Evolutionary conservation across 139 green algal species (phyloP).

Genomic region (Volvox africanus): DNA sequence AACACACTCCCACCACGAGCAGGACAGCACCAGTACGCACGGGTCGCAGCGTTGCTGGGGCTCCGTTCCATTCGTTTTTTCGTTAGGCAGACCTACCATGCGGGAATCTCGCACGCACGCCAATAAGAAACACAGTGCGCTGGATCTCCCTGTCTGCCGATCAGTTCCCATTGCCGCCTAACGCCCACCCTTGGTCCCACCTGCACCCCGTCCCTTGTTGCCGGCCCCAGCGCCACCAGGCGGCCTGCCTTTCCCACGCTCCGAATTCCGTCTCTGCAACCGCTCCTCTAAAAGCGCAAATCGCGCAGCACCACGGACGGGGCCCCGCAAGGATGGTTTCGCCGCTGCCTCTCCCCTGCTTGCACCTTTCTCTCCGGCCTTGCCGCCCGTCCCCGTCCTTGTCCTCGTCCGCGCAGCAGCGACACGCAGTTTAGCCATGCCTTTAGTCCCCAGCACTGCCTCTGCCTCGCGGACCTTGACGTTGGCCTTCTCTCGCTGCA

Average conservation of each 20-base stretch:
- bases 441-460: slow-evolving; percentile 29
- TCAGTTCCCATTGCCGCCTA: background rate
- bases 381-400: background rate
- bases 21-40: too few species aligned
- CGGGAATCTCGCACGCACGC: background rate
- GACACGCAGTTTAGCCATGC: slow-evolving; percentile 18
- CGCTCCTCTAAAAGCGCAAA: slow-evolving; percentile 37
- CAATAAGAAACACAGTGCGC: background rate
- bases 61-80: too few species aligned
- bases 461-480: slow-evolving; percentile 26
- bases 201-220: background rate
- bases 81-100: too few species aligned
- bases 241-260: background rate
- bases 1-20: too few species aligned
- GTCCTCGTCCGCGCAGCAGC: slow-evolving; percentile 49
- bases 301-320: slow-evolving; percentile 57
- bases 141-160: background rate
- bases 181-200: slow-evolving; percentile 1
- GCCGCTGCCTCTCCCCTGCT: slow-evolving; percentile 45
- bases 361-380: slow-evolving; percentile 11
- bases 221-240: background rate
- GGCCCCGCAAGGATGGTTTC: slow-evolving; percentile 9
- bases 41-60: too few species aligned
- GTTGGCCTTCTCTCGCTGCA: slow-evolving; percentile 31
- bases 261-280: slow-evolving; percentile 24